Base-by-base conservation (phyloP, 371 early-diverging fungal species). In the Mortierella sp. region DNA sequence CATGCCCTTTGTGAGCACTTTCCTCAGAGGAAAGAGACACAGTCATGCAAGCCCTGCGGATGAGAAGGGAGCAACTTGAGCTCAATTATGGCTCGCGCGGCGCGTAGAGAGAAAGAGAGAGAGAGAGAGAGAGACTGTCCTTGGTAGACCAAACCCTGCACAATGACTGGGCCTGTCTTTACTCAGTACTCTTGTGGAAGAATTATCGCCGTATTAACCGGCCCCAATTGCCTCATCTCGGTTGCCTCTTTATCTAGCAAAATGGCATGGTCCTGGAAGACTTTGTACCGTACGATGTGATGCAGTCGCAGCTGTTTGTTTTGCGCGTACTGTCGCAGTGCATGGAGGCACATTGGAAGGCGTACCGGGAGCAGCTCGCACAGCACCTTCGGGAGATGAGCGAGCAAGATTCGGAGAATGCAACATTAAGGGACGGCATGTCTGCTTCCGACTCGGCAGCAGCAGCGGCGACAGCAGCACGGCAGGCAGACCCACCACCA, bases 271-370 rank as follows among this genome's bases (percentile, higher is more conserved):
- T 86, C 4, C 75, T 83, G 44, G 90, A 90, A 57, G 90, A 90
- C n/a, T 67, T 72, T 57, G 82, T 88, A 28, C 87, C 90, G 4
- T 75, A 70, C 59, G 90, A 92, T 66, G 82, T 88, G 57, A 75
- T 92, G 67, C 91, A 91, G 70, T 90, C 92, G 28, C 95, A 94
- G 74, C 80, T 92, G 30, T 93, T 92, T 71, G 80, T 93, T 23
- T 83, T 94, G 52, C 85, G 89, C 58, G 81, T 94, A 69, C 67
- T 93, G 30, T 89, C 89, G 9, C 89, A 90, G 53, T 94, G 93
- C 79, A 86, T 92, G 87, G 87, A 89, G 48, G 88, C 88, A 46
- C 88, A 89, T 68, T 93, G 93, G 93, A 88, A 88, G 57, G 87
- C 84, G 57, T 84, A 87, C 63, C 84, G 88, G 56, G 87, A 86